Evolutionary conservation across 1,139 yeast genomes (phyloP), one percentile per base, ranked within the genome.

Genomic region (Debaryomyces fabryi): DNA sequence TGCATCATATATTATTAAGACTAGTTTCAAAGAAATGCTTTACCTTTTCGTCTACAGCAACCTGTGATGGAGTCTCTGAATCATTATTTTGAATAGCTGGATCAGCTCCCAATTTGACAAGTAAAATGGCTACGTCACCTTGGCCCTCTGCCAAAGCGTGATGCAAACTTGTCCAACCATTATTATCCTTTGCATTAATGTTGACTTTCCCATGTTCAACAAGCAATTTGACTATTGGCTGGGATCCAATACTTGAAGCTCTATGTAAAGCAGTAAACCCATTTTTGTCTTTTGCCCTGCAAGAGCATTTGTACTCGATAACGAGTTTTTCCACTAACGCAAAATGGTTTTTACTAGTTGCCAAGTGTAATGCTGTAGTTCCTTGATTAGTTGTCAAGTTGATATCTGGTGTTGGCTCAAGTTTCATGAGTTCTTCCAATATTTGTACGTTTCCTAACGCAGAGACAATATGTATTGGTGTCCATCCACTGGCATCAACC

Each of bases 101-200:
- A 58, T 88, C 90, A 0, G 96, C 97, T 0, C 95, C 95, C 25
- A 76, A 71, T 41, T 76, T 74, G 5, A 85, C 82, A 44, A 92
- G 69, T 37, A 72, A 59, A 2, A 82, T 76, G 0, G 88, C 96
- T 7, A 83, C 81, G 50, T 89, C 97, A 2, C 86, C 92, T 60
- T 86, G 86, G 0, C 97, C 97, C 64, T 92, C 99, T 0, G 97
- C 93, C 47, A 88, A 69, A 0, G 98, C 97, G 65, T 90, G 96
- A 64, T 90, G 96, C 55, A 92, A 65, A 0, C 96, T 84, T 0
- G 96, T 88, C 92, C 95, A 89, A 0, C 96, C 96, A 45, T 79
- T 76, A 16, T 59, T 58, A 62, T 92, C 98, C 38, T 80, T 78
- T 4, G 83, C 75, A 59, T 90, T 88, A 24, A 91, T 62, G 16